Evolutionary conservation across 2,329 filamentous ascomycete species (phyloP).

Genomic region (Pseudogymnoascus sp.): DNA sequence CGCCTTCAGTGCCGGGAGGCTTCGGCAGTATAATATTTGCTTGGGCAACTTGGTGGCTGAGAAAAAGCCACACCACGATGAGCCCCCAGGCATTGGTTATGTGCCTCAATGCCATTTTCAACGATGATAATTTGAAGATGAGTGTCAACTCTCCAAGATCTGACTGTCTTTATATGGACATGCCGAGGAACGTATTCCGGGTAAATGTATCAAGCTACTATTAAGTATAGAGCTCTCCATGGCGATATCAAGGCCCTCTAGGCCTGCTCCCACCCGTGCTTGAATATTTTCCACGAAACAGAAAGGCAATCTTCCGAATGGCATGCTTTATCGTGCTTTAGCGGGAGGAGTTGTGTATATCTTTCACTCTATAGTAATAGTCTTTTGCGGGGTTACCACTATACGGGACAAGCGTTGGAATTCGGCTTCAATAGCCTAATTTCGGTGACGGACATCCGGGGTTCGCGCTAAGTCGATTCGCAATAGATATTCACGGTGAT

Average conservation of each 20-base stretch:
- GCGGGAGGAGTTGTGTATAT: background rate
- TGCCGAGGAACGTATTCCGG: background rate
- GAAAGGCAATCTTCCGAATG: background rate
- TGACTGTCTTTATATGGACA: background rate
- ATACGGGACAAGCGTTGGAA: background rate
- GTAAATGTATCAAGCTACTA: background rate
- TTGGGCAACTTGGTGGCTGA: background rate
- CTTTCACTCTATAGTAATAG: background rate
- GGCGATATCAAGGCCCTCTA: background rate
- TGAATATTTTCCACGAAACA: constrained; percentile 3
- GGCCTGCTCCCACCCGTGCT: background rate
- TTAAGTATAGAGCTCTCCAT: background rate
- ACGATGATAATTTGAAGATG: background rate
- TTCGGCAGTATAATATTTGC: background rate
- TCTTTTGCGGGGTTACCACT: background rate
- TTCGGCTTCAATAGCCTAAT: background rate
- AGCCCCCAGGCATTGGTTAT: background rate
- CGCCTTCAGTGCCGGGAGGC: background rate
- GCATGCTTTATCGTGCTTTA: background rate
- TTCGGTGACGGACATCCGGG: background rate
- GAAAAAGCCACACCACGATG: background rate
- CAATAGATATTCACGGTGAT: background rate
- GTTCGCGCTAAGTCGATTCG: background rate
- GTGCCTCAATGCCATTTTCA: constrained; percentile 1
- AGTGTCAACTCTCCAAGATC: background rate